A percentile compares a stretch with the other conserved stretches of the same genome.
phyloP scores from a whole-genome alignment of 306 rosid genomes.

The Citrullus amarus region DNA sequence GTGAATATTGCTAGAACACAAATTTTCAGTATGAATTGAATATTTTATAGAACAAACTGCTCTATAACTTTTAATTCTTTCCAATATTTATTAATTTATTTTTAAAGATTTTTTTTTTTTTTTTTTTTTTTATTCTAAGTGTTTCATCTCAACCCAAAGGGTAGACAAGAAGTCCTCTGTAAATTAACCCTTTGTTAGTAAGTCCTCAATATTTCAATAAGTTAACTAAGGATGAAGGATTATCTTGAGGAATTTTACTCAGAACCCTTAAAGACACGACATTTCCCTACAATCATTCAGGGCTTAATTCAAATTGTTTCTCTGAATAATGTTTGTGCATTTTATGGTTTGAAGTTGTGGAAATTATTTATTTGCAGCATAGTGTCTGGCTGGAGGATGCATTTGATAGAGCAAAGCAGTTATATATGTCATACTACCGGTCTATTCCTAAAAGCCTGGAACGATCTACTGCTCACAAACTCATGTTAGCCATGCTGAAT shows the following conservation, averaged over 20 bases:
- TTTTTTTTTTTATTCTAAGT: neutral
- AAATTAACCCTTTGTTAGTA: neutral
- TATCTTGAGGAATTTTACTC: neutral
- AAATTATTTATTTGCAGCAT: slow-evolving; percentile 57
- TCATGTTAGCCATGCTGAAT: slow-evolving; percentile 93
- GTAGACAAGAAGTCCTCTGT: neutral
- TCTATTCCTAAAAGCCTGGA: slow-evolving; percentile 99
- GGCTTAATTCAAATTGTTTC: neutral
- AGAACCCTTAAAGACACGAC: neutral
- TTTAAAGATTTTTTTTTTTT: neutral
- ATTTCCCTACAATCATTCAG: neutral
- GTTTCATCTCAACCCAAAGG: neutral
- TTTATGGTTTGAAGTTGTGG: neutral
- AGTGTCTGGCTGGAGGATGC: slow-evolving; percentile 99
- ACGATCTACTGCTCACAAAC: slow-evolving; percentile 99
- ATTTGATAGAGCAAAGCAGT: slow-evolving; percentile 87
- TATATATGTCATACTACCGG: slow-evolving; percentile 84
- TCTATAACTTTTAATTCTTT: neutral
- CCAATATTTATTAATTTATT: neutral
- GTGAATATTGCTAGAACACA: neutral
- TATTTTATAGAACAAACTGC: neutral
- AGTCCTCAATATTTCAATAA: neutral
- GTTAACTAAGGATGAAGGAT: neutral
- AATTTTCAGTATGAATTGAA: neutral
- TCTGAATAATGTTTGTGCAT: neutral